Conservation (phyloP, 768 basidiomycete species). For the Auriculariales sp. region DNA sequence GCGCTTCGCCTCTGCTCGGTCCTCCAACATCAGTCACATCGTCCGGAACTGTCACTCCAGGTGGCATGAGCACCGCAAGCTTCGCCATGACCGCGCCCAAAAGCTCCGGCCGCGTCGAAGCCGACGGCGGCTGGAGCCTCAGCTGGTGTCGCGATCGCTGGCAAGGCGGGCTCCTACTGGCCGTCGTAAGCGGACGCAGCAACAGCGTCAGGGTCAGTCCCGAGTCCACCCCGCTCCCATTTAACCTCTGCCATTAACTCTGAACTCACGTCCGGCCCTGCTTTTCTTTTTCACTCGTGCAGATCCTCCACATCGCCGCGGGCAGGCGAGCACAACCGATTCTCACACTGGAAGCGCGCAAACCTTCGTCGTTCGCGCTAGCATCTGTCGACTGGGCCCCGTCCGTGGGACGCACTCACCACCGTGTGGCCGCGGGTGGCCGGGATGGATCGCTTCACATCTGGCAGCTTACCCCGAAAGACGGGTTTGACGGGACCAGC, state of each 20-base stretch:
- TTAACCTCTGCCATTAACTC: not conserved
- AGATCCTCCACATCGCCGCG: slow-evolving; percentile 64
- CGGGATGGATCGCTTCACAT: slow-evolving; percentile 82
- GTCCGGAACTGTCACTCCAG: not conserved
- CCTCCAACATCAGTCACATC: not conserved
- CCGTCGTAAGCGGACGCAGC: slow-evolving; percentile 55
- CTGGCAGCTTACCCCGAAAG: slow-evolving; percentile 64
- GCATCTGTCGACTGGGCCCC: slow-evolving; percentile 89
- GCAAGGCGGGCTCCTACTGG: slow-evolving; percentile 66
- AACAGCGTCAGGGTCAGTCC: slow-evolving; percentile 59
- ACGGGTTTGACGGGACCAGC: slow-evolving; percentile 29
- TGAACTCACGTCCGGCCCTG: not conserved
- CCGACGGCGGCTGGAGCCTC: slow-evolving; percentile 84
- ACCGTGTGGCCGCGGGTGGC: slow-evolving; percentile 82
- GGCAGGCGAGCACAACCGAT: slow-evolving; percentile 50
- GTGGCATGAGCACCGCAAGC: not conserved
- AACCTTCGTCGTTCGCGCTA: slow-evolving; percentile 40
- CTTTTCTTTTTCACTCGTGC: slow-evolving; percentile 3
- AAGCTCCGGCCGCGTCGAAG: slow-evolving; percentile 56
- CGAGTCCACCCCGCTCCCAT: not conserved
- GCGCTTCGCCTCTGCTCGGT: not conserved
- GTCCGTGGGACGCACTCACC: slow-evolving; percentile 84
- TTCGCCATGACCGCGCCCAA: not conserved
- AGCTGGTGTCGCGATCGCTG: slow-evolving; percentile 94
- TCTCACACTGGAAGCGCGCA: slow-evolving; percentile 22